Percentiles rank a stretch among this genome's conserved stretches.
Evolutionary conservation across 2,329 filamentous ascomycete genomes (phyloP).

Genomic region (Mycosphaerella arachidis): DNA sequence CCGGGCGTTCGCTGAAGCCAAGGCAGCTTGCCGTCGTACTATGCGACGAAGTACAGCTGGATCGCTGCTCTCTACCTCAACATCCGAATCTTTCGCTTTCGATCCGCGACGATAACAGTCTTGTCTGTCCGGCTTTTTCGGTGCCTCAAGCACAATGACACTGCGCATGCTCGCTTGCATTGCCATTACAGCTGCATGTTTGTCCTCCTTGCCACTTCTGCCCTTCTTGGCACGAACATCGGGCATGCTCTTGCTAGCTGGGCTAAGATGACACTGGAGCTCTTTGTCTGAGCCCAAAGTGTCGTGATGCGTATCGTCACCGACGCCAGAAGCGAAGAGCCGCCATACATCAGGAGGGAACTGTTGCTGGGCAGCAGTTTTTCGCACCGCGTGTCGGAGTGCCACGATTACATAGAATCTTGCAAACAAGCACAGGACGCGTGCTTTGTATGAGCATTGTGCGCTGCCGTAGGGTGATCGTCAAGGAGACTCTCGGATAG

Average conservation of each 20-base stretch:
- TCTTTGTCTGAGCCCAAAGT: neutral
- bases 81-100: neutral
- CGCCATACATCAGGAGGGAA: neutral
- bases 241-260: neutral
- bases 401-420: no score
- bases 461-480: no score
- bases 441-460: no score
- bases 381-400: no score
- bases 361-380: neutral
- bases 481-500: no score
- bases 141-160: neutral
- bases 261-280: neutral
- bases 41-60: conserved; percentile 16
- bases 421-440: no score
- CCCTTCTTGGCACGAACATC: neutral
- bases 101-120: neutral
- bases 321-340: neutral
- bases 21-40: conserved; percentile 17
- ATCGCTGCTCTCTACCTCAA: conserved; percentile 13
- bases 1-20: conserved; percentile 13
- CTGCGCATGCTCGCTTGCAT: neutral
- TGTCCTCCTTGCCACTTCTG: neutral
- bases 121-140: neutral
- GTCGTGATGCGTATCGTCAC: neutral
- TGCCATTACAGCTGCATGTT: neutral